These are phyloP conservation scores for Trifolium fragiferum DNA, from an alignment of 306 rosid genomes.

Conservation along the genomic window DNA sequence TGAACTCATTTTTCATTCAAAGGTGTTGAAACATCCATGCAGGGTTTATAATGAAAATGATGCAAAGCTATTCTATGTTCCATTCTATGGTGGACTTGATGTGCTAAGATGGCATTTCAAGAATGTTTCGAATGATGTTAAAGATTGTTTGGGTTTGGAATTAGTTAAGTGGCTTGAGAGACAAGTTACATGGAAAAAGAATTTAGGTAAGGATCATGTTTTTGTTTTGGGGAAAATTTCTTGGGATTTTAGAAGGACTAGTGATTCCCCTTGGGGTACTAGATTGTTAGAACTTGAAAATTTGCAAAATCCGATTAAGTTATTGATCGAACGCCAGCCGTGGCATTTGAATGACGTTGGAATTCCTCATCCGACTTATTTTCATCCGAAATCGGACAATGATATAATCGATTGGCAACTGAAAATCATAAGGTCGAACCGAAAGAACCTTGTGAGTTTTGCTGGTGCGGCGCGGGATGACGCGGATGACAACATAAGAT, in stretches of 20 bases:
- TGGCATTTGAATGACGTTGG: conserved; percentile 79
- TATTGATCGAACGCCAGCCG: conserved; percentile 79
- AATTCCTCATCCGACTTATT: conserved; percentile 76
- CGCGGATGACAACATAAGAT: conserved; percentile 56
- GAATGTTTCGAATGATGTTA: conserved; percentile 70
- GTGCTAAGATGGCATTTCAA: conserved; percentile 76
- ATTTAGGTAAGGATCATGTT: conserved; percentile 72
- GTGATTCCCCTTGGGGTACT: conserved; percentile 62
- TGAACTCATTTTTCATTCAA: conserved; percentile 74
- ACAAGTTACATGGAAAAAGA: conserved; percentile 54
- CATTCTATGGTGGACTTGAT: conserved; percentile 77
- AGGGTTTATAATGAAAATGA: conserved; percentile 56
- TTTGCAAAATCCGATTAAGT: conserved; percentile 71
- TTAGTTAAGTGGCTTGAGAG: conserved; percentile 64
- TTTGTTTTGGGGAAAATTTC: conserved; percentile 81
- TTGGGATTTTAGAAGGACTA: conserved; percentile 75
- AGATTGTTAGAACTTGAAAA: conserved; percentile 64
- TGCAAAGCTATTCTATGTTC: conserved; percentile 74
- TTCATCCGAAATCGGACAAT: conserved; percentile 71
- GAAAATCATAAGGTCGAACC: conserved; percentile 52
- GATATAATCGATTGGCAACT: conserved; percentile 68
- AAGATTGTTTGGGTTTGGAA: conserved; percentile 62
- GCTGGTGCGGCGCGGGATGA: conserved; percentile 68
- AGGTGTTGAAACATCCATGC: conserved; percentile 68
- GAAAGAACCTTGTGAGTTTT: conserved; percentile 57